Percentiles rank a stretch among this genome's conserved stretches.
Evolutionary conservation across 208 protist genomes (phyloP).

Genomic region (Polymyxa betae): DNA sequence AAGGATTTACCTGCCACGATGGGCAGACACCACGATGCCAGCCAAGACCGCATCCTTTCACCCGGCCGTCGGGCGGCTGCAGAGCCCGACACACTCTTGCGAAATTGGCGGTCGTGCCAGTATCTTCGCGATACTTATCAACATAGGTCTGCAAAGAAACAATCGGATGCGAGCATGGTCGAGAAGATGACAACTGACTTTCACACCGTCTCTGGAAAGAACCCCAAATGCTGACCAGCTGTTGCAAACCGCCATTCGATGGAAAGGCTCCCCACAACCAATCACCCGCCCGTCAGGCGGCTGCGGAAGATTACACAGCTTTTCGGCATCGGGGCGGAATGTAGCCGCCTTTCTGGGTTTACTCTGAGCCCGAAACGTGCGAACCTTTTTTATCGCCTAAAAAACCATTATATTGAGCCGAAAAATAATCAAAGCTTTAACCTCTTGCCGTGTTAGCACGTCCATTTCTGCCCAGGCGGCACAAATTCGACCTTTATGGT

Average conservation of each 20-base stretch:
- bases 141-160: neutral
- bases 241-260: neutral
- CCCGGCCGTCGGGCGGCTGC: neutral
- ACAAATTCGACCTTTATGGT: neutral
- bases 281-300: slow-evolving; percentile 6
- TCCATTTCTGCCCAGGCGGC: neutral
- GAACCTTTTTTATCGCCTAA: neutral
- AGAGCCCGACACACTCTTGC: neutral
- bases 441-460: neutral
- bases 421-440: too few species aligned
- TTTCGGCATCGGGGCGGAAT: neutral
- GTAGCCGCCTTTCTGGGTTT: neutral
- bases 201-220: neutral
- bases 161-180: neutral
- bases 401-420: too few species aligned
- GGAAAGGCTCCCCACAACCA: neutral
- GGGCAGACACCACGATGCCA: slow-evolving; percentile 12
- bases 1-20: neutral
- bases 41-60: neutral
- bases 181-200: neutral
- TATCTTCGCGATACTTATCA: neutral
- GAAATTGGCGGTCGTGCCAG: neutral
- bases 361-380: neutral
- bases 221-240: neutral
- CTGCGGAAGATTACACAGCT: slow-evolving; percentile 5